These are phyloP conservation scores for Poa pratensis DNA, from an alignment of 176 grass and related monocot genomes.

Conservation along the genomic window DNA sequence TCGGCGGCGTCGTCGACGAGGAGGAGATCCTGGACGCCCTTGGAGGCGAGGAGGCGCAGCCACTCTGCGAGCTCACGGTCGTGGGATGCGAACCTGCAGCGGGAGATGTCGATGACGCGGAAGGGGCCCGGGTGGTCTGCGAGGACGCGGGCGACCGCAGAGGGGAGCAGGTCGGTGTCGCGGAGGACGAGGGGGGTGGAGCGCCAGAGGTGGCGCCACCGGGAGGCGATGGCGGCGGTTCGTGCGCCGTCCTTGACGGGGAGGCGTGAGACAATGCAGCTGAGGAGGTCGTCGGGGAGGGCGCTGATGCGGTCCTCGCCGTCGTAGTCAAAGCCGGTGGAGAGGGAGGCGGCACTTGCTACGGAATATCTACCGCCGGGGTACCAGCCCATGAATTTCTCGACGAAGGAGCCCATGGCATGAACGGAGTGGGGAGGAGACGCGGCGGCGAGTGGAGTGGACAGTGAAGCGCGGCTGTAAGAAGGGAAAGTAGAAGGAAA, in stretches of 20 bases:
- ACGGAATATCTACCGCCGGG: neutral
- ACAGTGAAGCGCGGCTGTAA: neutral
- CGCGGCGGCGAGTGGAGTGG: neutral
- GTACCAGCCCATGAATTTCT: neutral
- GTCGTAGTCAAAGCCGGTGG: neutral
- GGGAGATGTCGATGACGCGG: neutral
- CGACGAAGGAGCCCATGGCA: neutral
- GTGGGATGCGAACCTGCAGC: constrained; percentile 2
- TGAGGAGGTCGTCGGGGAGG: neutral
- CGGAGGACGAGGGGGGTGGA: neutral
- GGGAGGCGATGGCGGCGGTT: neutral
- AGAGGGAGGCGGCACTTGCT: neutral
- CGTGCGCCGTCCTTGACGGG: constrained; percentile 16
- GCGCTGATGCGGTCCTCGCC: constrained; percentile 1
- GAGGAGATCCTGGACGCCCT: neutral
- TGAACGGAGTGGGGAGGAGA: neutral
- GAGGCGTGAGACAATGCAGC: neutral
- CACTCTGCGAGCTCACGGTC: neutral
- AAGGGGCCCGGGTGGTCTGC: neutral
- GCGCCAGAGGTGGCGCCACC: neutral
- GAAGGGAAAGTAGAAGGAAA: neutral
- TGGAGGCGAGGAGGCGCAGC: constrained; percentile 7
- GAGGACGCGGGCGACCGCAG: neutral
- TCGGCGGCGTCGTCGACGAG: neutral
- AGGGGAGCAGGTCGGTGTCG: neutral